Conservation (phyloP, 2,329 filamentous ascomycete genomes). For the Talaromyces sp. region DNA sequence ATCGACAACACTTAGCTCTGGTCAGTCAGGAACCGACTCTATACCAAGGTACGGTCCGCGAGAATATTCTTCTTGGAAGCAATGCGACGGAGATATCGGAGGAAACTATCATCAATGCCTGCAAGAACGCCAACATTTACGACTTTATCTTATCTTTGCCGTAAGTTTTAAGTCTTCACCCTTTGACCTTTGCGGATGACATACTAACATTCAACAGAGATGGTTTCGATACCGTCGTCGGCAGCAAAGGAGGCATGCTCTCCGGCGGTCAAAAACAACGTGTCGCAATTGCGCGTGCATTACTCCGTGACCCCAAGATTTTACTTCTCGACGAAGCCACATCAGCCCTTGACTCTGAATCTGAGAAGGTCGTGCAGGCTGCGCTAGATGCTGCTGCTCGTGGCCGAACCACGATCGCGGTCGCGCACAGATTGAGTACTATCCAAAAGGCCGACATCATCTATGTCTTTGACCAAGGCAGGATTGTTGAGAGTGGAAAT, state of each 20-base stretch:
- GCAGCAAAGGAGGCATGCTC: constrained; percentile 78
- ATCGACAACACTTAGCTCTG: constrained; percentile 77
- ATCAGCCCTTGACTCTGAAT: constrained; percentile 50
- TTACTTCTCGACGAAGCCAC: constrained; percentile 77
- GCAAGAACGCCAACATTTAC: constrained; percentile 87
- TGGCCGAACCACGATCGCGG: constrained; percentile 86
- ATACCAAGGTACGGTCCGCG: constrained; percentile 86
- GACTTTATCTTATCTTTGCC: constrained; percentile 85
- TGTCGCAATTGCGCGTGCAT: constrained; percentile 84
- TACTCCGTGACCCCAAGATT: constrained; percentile 87
- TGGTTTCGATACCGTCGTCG: constrained; percentile 80
- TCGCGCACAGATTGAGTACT: constrained; percentile 86
- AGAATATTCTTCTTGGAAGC: constrained; percentile 82
- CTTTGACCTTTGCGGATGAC: neutral
- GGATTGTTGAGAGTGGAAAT: constrained; percentile 78
- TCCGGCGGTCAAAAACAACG: constrained; percentile 94
- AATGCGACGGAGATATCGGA: constrained; percentile 66
- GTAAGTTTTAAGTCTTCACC: constrained; percentile 46
- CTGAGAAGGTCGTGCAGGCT: constrained; percentile 58
- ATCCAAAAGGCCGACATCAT: constrained; percentile 95
- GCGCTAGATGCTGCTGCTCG: constrained; percentile 78
- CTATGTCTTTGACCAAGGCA: constrained; percentile 91
- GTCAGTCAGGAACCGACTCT: constrained; percentile 93
- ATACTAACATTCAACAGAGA: constrained; percentile 48
- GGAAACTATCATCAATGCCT: constrained; percentile 70